Percentiles rank a stretch among this genome's conserved stretches.
These are phyloP conservation scores for Oryza nivara DNA, from an alignment of 176 grass and related monocot species.

Conservation along the genomic window DNA sequence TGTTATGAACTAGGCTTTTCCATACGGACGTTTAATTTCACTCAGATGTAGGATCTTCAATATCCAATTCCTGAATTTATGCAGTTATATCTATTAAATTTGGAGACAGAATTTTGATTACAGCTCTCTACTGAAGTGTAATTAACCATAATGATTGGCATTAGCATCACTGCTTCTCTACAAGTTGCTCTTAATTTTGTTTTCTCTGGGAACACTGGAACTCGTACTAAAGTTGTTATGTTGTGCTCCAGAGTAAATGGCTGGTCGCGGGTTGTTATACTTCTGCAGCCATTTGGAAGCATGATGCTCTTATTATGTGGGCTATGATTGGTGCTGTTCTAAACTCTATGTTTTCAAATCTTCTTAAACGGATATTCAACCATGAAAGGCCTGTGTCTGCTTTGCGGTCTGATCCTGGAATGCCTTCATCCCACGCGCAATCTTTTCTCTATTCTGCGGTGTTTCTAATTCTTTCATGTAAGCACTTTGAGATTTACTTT, in stretches of 20 bases:
- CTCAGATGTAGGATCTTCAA: neutral
- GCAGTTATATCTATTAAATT: neutral
- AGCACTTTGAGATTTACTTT: conserved; percentile 35
- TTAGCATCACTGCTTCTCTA: conserved; percentile 8
- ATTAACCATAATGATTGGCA: neutral
- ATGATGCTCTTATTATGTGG: conserved; percentile 76
- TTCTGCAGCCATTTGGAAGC: conserved; percentile 68
- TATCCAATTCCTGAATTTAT: neutral
- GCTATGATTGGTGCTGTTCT: conserved; percentile 51
- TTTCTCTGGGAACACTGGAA: conserved; percentile 3
- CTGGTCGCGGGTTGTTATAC: conserved; percentile 58
- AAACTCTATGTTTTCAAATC: conserved; percentile 57
- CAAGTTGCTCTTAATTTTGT: conserved; percentile 14
- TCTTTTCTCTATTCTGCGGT: conserved; percentile 76
- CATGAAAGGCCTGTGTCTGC: conserved; percentile 71
- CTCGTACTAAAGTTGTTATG: conserved; percentile 21
- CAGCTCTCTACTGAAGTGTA: neutral
- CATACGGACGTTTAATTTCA: neutral
- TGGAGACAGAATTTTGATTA: neutral
- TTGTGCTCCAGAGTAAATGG: conserved; percentile 44
- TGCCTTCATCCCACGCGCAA: conserved; percentile 95
- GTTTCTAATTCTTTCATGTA: conserved; percentile 71
- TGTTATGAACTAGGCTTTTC: neutral
- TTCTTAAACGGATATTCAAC: conserved; percentile 74
- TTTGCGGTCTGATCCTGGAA: conserved; percentile 85